A percentile compares a stretch with the other conserved stretches of the same genome.
Conservation (phyloP, 1,284 basidiomycete species). For the Pisolithus thermaeus region DNA sequence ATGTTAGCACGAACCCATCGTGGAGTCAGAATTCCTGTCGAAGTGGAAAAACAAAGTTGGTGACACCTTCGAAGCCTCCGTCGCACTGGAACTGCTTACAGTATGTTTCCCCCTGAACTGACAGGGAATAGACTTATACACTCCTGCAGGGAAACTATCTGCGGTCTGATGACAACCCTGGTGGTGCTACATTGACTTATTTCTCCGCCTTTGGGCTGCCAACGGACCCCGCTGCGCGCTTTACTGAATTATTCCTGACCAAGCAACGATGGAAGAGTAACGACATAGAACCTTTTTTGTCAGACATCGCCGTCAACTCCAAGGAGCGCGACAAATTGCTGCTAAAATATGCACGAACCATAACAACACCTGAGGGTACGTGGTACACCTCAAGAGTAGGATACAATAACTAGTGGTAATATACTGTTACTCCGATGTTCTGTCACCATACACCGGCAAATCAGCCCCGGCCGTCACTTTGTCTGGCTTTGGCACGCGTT, state of each 20-base stretch:
- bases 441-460: constrained; percentile 3
- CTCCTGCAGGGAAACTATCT: constrained; percentile 66
- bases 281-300: constrained; percentile 77
- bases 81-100: constrained; percentile 57
- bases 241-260: constrained; percentile 79
- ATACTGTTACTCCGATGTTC: not conserved
- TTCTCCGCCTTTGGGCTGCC: constrained; percentile 74
- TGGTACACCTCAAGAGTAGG: constrained; percentile 67
- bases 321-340: constrained; percentile 85
- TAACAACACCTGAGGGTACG: constrained; percentile 60
- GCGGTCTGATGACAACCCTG: constrained; percentile 18
- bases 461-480: constrained; percentile 5
- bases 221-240: constrained; percentile 67
- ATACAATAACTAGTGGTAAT: constrained; percentile 31
- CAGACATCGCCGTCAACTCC: constrained; percentile 72
- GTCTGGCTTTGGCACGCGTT: constrained; percentile 33
- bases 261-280: constrained; percentile 70
- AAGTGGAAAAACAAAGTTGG: constrained; percentile 71
- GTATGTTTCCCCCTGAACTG: constrained; percentile 37
- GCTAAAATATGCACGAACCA: constrained; percentile 77
- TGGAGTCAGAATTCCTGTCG: constrained; percentile 48
- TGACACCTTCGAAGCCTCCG: constrained; percentile 59
- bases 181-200: constrained; percentile 43
- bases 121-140: constrained; percentile 1
- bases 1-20: constrained; percentile 51